Evolutionary conservation across 2,329 filamentous ascomycete species (phyloP).

Genomic region (Sarocladium oryzae): DNA sequence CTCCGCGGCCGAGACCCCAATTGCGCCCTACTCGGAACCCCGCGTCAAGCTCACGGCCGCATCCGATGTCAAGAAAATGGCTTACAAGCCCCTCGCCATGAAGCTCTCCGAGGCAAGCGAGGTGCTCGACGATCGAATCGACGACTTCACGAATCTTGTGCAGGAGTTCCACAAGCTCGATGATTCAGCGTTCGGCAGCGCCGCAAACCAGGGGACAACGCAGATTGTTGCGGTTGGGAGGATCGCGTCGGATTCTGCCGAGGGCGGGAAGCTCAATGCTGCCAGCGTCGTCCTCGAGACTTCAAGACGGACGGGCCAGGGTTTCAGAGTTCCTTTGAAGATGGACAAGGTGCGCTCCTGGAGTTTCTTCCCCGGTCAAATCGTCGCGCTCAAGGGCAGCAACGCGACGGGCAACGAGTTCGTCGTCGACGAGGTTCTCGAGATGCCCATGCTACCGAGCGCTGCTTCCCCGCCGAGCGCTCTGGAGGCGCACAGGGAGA

Average conservation of each 20-base stretch:
- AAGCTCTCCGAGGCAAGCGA: slow-evolving; percentile 88
- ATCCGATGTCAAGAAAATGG: slow-evolving; percentile 84
- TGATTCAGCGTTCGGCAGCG: slow-evolving; percentile 77
- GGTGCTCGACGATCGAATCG: slow-evolving; percentile 90
- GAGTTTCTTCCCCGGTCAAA: slow-evolving; percentile 90
- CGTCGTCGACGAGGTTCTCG: slow-evolving; percentile 67
- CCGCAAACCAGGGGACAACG: slow-evolving; percentile 74
- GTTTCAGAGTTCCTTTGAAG: slow-evolving; percentile 73
- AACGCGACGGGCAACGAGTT: slow-evolving; percentile 85
- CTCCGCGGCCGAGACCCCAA: slow-evolving; percentile 57
- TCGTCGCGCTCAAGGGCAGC: slow-evolving; percentile 78
- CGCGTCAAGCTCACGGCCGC: slow-evolving; percentile 80
- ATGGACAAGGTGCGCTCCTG: slow-evolving; percentile 61
- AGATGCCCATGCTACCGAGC: slow-evolving; percentile 65
- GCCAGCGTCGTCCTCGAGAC: slow-evolving; percentile 85
- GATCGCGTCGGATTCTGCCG: slow-evolving; percentile 80
- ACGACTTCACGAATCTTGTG: slow-evolving; percentile 73
- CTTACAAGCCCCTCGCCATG: slow-evolving; percentile 91
- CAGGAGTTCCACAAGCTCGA: slow-evolving; percentile 70
- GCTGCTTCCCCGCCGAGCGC: slow-evolving; percentile 63
- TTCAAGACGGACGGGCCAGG: slow-evolving; percentile 75
- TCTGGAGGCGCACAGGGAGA: slow-evolving; percentile 62
- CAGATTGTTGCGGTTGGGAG: slow-evolving; percentile 87
- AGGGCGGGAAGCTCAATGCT: slow-evolving; percentile 79
- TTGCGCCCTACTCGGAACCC: slow-evolving; percentile 65